Percentiles rank a stretch among this genome's conserved stretches.
phyloP scores from a whole-genome alignment of 2,329 filamentous ascomycete species.

The Aspergillus pseudoterreus region DNA sequence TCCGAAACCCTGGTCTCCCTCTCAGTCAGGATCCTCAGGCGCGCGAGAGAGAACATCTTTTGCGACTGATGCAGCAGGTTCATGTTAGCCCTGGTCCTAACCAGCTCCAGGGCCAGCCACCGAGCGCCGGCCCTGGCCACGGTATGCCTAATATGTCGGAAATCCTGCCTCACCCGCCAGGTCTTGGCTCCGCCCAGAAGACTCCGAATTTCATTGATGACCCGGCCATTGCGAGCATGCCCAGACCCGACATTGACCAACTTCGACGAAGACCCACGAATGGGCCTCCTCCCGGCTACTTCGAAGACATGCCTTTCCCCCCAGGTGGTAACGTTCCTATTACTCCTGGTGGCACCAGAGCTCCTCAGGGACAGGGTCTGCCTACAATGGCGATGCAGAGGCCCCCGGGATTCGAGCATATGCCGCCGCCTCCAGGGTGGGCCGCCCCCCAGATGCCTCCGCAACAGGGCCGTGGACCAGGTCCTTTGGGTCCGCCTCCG shows the following conservation, averaged over 20 bases:
- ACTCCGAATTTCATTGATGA: slow-evolving; percentile 40
- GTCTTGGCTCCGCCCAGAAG: slow-evolving; percentile 32
- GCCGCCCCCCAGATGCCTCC: slow-evolving; percentile 31
- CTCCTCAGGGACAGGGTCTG: slow-evolving; percentile 30
- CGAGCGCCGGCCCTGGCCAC: slow-evolving; percentile 26
- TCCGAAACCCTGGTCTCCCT: slow-evolving; percentile 20
- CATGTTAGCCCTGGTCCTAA: slow-evolving; percentile 28
- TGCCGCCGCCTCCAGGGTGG: slow-evolving; percentile 38
- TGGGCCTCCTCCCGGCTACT: slow-evolving; percentile 37
- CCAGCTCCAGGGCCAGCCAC: slow-evolving; percentile 24
- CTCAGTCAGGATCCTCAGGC: slow-evolving; percentile 38
- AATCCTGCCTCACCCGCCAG: slow-evolving; percentile 31
- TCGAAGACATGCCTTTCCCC: slow-evolving; percentile 39
- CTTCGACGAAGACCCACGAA: slow-evolving; percentile 36
- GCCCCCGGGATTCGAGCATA: slow-evolving; percentile 43
- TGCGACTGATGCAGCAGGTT: slow-evolving; percentile 73
- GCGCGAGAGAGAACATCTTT: slow-evolving; percentile 76
- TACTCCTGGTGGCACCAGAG: slow-evolving; percentile 32
- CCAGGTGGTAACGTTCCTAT: slow-evolving; percentile 32
- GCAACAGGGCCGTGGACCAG: slow-evolving; percentile 31
- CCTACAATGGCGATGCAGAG: slow-evolving; percentile 39
- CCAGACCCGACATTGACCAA: slow-evolving; percentile 35
- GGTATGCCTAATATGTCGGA: slow-evolving; percentile 36
- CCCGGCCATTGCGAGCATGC: slow-evolving; percentile 41
- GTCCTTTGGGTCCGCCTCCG: slow-evolving; percentile 35